phyloP scores from a whole-genome alignment of 331 rosid species.

The Cydonia oblonga region DNA sequence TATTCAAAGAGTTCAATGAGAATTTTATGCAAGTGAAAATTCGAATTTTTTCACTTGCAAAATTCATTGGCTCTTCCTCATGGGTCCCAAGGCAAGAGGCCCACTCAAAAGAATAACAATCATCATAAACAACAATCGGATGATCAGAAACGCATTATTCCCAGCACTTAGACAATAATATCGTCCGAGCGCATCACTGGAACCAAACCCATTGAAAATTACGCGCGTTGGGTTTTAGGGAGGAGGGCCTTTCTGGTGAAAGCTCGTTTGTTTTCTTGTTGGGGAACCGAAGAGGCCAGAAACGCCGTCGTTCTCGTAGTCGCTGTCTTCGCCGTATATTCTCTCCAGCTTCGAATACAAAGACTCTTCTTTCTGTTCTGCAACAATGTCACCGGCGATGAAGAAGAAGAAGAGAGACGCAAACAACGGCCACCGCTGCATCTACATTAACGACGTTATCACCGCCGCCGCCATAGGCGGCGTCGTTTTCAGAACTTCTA shows the following conservation, averaged over 20 bases:
- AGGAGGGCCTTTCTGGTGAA: background rate
- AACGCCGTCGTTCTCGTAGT: background rate
- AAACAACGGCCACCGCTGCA: background rate
- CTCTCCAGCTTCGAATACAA: background rate
- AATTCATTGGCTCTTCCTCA: background rate
- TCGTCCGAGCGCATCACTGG: background rate
- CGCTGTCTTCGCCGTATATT: background rate
- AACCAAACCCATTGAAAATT: background rate
- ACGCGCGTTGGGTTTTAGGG: slow-evolving; percentile 28
- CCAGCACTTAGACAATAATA: background rate
- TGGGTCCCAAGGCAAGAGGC: background rate
- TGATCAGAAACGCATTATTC: background rate
- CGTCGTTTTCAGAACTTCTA: slow-evolving; percentile 6
- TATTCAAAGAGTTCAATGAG: background rate
- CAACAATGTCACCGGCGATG: background rate
- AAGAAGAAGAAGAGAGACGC: slow-evolving; percentile 23
- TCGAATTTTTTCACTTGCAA: background rate
- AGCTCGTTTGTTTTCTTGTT: background rate
- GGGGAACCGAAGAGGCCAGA: background rate
- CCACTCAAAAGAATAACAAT: background rate
- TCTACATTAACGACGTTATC: too few species aligned
- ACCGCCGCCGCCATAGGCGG: background rate
- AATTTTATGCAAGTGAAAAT: background rate
- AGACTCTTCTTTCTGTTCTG: background rate
- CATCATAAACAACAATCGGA: background rate